phyloP scores from a whole-genome alignment of 176 grass and related monocot species.

The Musa itinerans region DNA sequence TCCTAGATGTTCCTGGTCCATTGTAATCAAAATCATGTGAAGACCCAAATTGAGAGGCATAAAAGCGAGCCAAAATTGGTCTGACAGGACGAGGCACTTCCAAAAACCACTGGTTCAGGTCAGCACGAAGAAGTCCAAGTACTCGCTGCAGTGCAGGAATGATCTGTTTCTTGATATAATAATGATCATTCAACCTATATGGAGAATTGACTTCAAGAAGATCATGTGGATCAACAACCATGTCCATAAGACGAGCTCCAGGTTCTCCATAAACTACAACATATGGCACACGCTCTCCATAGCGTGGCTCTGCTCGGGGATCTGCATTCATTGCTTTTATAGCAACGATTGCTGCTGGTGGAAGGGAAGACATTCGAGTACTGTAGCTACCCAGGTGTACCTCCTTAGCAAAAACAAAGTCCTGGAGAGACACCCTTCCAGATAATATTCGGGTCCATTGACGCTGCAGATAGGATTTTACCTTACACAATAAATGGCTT shows the following conservation, averaged over 20 bases:
- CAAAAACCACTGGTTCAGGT: conserved; percentile 70
- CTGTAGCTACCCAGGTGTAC: conserved; percentile 81
- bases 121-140: conserved; percentile 66
- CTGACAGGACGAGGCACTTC: conserved; percentile 55
- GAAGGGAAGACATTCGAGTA: conserved; percentile 47
- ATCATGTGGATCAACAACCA: conserved; percentile 77
- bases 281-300: conserved; percentile 79
- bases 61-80: conserved; percentile 21
- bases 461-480: conserved; percentile 70
- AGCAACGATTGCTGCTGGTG: conserved; percentile 88
- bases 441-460: conserved; percentile 85
- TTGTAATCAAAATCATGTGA: conserved; percentile 27
- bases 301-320: conserved; percentile 67
- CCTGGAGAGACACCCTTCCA: conserved; percentile 64
- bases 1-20: conserved; percentile 30
- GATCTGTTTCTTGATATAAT: conserved; percentile 94
- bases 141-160: conserved; percentile 83
- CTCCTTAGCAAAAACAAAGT: conserved; percentile 93
- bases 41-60: conserved; percentile 23
- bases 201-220: conserved; percentile 57
- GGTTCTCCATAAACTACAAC: conserved; percentile 89
- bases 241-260: conserved; percentile 73
- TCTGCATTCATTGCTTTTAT: conserved; percentile 63
- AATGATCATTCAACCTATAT: conserved; percentile 71
- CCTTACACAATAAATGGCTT: conserved; percentile 22